Base-by-base conservation (phyloP, 345 rosid genomes). In the Acer campestre region DNA sequence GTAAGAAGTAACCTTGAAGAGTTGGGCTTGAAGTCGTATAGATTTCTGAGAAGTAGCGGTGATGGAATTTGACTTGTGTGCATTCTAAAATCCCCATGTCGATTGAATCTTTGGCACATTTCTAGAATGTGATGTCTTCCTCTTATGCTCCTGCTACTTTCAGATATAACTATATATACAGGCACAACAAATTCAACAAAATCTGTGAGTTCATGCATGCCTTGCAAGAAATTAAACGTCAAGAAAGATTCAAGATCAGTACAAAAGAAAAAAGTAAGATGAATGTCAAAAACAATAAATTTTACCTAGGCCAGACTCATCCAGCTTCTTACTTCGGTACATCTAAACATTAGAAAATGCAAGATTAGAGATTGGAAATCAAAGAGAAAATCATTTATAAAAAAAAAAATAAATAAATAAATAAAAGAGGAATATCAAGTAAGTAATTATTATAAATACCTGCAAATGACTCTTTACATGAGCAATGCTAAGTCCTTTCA, bases 391-490 rank as follows among this genome's bases (percentile, higher is more conserved):
- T 48, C 22, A 7, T 3, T 10, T 10, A 10, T 1, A 56, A 4
- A 56, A 11, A 56, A 16, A 56, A 3, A 17, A 18, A 56, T 2
- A 2, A 56, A 5, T 0, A 17, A 18, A 56, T 2, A 2, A 56
- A 5, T 0, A 18, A 56, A 2, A 29, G 29, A 29, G 31, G 31
- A 29, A 29, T 56, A 7, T 2, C 3, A 25, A 10, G 11, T 17
- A 65, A 35, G 0, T 40, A 20, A 18, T 7, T 13, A 12, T 7
- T 42, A 12, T 42, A 5, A 46, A 23, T 70, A 92, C 98, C 95
- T 94, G 98, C 82, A 92, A 82, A 76, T 94, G 97, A 86, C 98
- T 94, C 86, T 92, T 94, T 23, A 94, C 94, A 86, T 94, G 97
- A 20, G 98, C 91, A 84, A 94, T 94, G 87, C 92, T 91, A 1